Percentiles rank a stretch among this genome's conserved stretches.
Conservation (phyloP, 2,329 filamentous ascomycete genomes). For the Stagonosporopsis rhizophila region DNA sequence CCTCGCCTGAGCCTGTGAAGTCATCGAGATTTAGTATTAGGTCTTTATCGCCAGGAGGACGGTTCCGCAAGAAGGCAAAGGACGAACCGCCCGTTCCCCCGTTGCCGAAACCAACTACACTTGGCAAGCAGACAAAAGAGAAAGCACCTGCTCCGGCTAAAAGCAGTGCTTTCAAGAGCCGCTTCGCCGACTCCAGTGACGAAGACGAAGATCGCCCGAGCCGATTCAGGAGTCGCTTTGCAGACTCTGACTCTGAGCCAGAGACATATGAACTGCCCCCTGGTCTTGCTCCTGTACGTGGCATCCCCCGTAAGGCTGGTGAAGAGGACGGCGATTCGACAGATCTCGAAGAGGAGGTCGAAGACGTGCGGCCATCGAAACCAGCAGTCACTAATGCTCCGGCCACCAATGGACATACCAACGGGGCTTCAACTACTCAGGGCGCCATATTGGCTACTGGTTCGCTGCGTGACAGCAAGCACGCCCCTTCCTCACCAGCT, state of each 20-base stretch:
- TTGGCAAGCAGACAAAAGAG: slow-evolving; percentile 29
- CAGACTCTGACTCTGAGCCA: slow-evolving; percentile 61
- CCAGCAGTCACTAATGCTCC: slow-evolving; percentile 53
- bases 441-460: slow-evolving; percentile 45
- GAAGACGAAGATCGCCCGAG: slow-evolving; percentile 48
- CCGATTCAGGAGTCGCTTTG: slow-evolving; percentile 57
- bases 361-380: slow-evolving; percentile 33
- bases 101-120: neutral
- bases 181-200: slow-evolving; percentile 76
- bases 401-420: slow-evolving; percentile 23
- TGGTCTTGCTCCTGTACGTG: slow-evolving; percentile 62
- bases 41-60: slow-evolving; percentile 71
- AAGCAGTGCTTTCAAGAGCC: slow-evolving; percentile 48
- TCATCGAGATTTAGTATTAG: slow-evolving; percentile 71
- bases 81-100: slow-evolving; percentile 14
- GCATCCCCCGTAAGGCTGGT: slow-evolving; percentile 64
- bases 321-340: slow-evolving; percentile 65
- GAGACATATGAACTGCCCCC: slow-evolving; percentile 56
- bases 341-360: slow-evolving; percentile 57
- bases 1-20: slow-evolving; percentile 43
- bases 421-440: slow-evolving; percentile 27
- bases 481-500: slow-evolving; percentile 41
- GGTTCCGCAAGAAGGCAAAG: slow-evolving; percentile 52
- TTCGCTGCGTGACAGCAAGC: slow-evolving; percentile 50
- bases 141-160: slow-evolving; percentile 26